A percentile compares a stretch with the other conserved stretches of the same genome.
Conservation (phyloP, 306 rosid genomes). For the Cucurbita argyrosperma region DNA sequence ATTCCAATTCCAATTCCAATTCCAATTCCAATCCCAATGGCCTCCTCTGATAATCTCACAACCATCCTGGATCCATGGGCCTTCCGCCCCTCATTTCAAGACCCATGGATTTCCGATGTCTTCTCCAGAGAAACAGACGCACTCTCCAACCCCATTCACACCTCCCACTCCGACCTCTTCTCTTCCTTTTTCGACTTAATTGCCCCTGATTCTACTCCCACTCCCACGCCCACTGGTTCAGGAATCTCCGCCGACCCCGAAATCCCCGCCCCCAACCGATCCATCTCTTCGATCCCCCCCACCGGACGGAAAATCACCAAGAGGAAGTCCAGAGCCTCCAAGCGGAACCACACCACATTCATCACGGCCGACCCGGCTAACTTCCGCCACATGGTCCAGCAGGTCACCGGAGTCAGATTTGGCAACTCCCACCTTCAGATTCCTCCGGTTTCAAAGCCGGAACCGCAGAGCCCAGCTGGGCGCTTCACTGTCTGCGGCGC, state of each 20-base stretch:
- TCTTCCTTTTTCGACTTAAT: conserved; percentile 10
- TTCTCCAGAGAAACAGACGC: conserved; percentile 37
- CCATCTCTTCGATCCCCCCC: not conserved
- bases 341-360: conserved; percentile 65
- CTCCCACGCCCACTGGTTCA: conserved; percentile 40
- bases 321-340: conserved; percentile 74
- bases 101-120: conserved; percentile 45
- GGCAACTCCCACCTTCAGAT: conserved; percentile 11
- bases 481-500: conserved; percentile 15
- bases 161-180: not conserved
- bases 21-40: conserved; percentile 17
- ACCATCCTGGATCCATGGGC: conserved; percentile 34
- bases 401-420: conserved; percentile 63
- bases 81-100: conserved; percentile 18
- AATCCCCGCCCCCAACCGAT: conserved; percentile 12
- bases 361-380: conserved; percentile 82
- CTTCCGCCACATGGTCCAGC: conserved; percentile 93
- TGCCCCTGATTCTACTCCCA: conserved; percentile 10
- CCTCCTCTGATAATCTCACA: conserved; percentile 36
- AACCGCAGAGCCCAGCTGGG: conserved; percentile 39
- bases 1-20: conserved; percentile 1
- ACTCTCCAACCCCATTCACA: conserved; percentile 47
- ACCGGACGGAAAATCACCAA: conserved; percentile 35
- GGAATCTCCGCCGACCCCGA: conserved; percentile 49
- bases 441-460: conserved; percentile 58